phyloP scores from a whole-genome alignment of 148 eudicot species.

The Fallopia convolvulus region DNA sequence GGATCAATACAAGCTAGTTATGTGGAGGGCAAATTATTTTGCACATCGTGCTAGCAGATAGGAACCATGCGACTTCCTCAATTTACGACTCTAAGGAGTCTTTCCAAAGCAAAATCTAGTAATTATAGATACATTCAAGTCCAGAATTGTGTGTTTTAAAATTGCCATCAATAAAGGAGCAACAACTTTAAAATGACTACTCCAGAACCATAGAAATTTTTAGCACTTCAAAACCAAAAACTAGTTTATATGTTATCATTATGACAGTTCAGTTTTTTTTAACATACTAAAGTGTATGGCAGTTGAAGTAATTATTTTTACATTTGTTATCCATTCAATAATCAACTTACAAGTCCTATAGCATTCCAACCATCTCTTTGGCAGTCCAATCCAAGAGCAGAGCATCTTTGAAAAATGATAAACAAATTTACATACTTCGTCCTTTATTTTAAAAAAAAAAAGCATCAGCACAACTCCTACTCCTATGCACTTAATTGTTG shows the following conservation, averaged over 20 bases:
- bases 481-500: neutral
- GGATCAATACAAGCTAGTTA: neutral
- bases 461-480: neutral
- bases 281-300: neutral
- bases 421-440: neutral
- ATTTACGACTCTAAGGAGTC: neutral
- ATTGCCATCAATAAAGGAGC: neutral
- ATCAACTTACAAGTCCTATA: neutral
- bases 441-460: neutral
- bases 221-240: neutral
- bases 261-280: neutral
- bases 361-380: neutral
- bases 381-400: neutral
- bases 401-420: neutral
- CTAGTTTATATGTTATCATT: neutral
- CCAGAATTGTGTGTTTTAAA: neutral
- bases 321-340: neutral
- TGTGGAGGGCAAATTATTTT: neutral
- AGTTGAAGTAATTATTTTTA: neutral
- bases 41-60: neutral
- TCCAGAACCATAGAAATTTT: neutral
- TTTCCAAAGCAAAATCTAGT: neutral
- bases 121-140: neutral
- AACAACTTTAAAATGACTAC: neutral
- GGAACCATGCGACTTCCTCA: neutral